Evolutionary conservation across 2,329 filamentous ascomycete species (phyloP), one percentile per base, ranked within the genome.

Genomic region (Fusarium sp.): DNA sequence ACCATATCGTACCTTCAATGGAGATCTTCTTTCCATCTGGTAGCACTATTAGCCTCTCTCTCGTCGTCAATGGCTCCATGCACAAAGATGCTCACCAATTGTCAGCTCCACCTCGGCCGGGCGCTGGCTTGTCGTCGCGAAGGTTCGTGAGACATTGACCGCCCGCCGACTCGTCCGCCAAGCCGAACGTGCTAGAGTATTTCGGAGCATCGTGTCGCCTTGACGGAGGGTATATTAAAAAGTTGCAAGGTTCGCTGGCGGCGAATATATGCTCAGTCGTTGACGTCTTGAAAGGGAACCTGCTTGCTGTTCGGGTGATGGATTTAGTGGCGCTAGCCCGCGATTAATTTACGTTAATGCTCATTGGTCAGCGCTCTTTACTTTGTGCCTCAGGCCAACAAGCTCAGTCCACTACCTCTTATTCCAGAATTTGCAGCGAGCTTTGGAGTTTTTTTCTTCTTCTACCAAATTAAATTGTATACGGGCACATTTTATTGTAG

Each of bases 21-120:
- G 94, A 97, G 57, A 99, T 91, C 83, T 97, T 97, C 86, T 97
- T 97, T 79, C 95, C 96, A 88, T 99, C 95, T 94, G 78, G 44
- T 43, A 72, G 45, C 58, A 39, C 39, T 44, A 76, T 82, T 75
- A 82, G 78, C 74, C 65, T 64, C 37, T 30, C 40, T 64, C 47
- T 44, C 40, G 32, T 56, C 27, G 49, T 67, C 77, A 79, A 79
- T 77, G 74, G 78, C 69, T 70, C 48, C 53, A 46, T 61, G 50
- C 62, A 60, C 51, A 66, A 66, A 71, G 60, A 70, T 71, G 74
- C 78, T 78, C 76, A 96, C 93, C 93, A 85, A 97, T 89, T 78
- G 95, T 99, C 81, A 99, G 89, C 87, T 97, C 94, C 78, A 99
- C 94, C 85, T 98, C 94, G 75, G 94, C 95, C 75, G 88, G 88